Conservation (phyloP, 805 yeast species). For the Torulaspora microellipsoides region DNA sequence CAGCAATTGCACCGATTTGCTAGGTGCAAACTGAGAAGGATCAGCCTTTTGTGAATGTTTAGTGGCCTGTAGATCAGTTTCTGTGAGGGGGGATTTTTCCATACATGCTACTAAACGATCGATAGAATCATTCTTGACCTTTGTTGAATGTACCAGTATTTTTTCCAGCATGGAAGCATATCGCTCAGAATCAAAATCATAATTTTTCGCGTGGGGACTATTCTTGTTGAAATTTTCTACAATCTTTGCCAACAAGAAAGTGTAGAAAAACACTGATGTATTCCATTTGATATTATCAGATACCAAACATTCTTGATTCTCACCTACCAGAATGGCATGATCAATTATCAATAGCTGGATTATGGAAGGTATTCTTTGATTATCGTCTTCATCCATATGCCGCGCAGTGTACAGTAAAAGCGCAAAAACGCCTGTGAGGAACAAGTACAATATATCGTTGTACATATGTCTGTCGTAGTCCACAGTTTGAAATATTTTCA, state of each 20-base stretch:
- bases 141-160: conserved; percentile 11
- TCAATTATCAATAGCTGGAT: conserved; percentile 14
- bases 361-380: conserved; percentile 8
- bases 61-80: too few relatives aligned
- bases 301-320: conserved; percentile 13
- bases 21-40: too few relatives aligned
- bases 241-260: conserved; percentile 20
- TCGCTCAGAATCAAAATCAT: conserved; percentile 3
- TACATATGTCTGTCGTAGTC: conserved; percentile 22
- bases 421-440: conserved; percentile 23
- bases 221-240: conserved; percentile 12
- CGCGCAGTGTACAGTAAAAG: conserved; percentile 21
- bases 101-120: conserved; percentile 38
- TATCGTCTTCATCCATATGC: conserved; percentile 15
- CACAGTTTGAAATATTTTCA: conserved; percentile 17
- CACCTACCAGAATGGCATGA: conserved; percentile 19
- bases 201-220: not conserved
- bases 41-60: too few relatives aligned
- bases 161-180: conserved; percentile 13
- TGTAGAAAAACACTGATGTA: conserved; percentile 21
- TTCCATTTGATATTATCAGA: conserved; percentile 28
- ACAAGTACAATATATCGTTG: conserved; percentile 22
- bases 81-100: conserved; percentile 26
- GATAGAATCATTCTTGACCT: conserved; percentile 17
- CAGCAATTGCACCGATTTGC: not conserved